phyloP scores from a whole-genome alignment of 306 rosid genomes.

The Abrus precatorius region DNA sequence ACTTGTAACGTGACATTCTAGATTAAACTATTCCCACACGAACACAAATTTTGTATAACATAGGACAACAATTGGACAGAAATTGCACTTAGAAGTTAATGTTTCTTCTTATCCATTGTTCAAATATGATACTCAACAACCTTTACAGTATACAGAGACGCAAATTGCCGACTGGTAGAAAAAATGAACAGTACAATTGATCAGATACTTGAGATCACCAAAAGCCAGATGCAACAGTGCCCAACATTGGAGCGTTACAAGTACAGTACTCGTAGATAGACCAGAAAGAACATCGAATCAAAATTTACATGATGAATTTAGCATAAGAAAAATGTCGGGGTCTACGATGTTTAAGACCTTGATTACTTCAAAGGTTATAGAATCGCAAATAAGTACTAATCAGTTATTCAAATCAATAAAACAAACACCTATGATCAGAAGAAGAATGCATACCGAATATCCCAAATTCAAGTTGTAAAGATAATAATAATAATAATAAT shows the following conservation, averaged over 20 bases:
- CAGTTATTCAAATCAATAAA: constrained; percentile 33
- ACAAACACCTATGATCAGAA: constrained; percentile 33
- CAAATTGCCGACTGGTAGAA: not conserved
- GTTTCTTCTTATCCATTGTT: constrained; percentile 4
- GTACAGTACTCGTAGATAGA: constrained; percentile 22
- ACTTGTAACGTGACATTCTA: not conserved
- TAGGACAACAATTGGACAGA: not conserved
- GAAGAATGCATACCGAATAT: constrained; percentile 39
- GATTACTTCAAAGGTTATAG: constrained; percentile 34
- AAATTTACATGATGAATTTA: constrained; percentile 25
- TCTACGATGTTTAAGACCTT: constrained; percentile 7
- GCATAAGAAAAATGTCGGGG: constrained; percentile 31
- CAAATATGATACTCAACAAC: constrained; percentile 2
- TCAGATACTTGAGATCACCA: constrained; percentile 28
- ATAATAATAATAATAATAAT: not conserved
- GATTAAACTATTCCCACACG: constrained; percentile 6
- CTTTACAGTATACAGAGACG: not conserved
- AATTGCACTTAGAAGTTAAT: constrained; percentile 9
- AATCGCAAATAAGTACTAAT: constrained; percentile 11
- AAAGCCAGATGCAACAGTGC: constrained; percentile 22
- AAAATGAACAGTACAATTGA: not conserved
- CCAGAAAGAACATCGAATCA: constrained; percentile 40
- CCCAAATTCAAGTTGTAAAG: not conserved
- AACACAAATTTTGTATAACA: constrained; percentile 14
- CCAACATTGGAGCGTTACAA: constrained; percentile 41